phyloP scores from a whole-genome alignment of 306 rosid genomes.

The Corylus americana region DNA sequence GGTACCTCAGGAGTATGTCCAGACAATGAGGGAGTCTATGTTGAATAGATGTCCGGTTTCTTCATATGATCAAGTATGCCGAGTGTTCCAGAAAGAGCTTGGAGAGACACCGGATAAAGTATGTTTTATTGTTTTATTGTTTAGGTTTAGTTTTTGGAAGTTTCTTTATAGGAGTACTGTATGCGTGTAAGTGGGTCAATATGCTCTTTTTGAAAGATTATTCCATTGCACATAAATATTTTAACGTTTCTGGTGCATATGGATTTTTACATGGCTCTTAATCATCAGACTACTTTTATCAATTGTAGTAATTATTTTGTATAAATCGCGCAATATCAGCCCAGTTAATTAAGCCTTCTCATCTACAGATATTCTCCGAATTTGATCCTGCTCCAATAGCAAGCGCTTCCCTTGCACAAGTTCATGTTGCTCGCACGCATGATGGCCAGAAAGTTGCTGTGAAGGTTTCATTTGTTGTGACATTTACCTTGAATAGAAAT shows the following conservation, averaged over 20 bases:
- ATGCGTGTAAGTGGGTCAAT: not conserved
- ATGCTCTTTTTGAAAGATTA: not conserved
- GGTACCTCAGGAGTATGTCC: slow-evolving; percentile 82
- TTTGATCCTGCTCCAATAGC: slow-evolving; percentile 86
- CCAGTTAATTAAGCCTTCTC: slow-evolving; percentile 27
- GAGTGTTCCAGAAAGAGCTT: slow-evolving; percentile 78
- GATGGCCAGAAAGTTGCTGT: slow-evolving; percentile 96
- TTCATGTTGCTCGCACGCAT: slow-evolving; percentile 76
- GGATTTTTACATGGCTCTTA: slow-evolving; percentile 9
- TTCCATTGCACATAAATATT: not conserved
- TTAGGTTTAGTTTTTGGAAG: not conserved
- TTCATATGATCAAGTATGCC: slow-evolving; percentile 82
- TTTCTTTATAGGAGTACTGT: not conserved
- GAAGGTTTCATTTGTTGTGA: slow-evolving; percentile 59
- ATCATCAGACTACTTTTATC: slow-evolving; percentile 1
- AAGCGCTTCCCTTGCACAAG: slow-evolving; percentile 99
- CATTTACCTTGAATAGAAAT: slow-evolving; percentile 16
- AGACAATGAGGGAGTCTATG: slow-evolving; percentile 87
- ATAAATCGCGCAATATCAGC: not conserved
- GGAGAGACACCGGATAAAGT: slow-evolving; percentile 86
- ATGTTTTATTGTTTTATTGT: slow-evolving; percentile 29
- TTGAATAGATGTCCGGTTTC: slow-evolving; percentile 94
- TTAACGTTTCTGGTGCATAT: not conserved
- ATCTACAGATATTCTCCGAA: slow-evolving; percentile 74
- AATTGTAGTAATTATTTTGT: slow-evolving; percentile 12